Evolutionary conservation across 192 early-diverging fungal genomes (phyloP).

Genomic region (Gonapodya sp.): DNA sequence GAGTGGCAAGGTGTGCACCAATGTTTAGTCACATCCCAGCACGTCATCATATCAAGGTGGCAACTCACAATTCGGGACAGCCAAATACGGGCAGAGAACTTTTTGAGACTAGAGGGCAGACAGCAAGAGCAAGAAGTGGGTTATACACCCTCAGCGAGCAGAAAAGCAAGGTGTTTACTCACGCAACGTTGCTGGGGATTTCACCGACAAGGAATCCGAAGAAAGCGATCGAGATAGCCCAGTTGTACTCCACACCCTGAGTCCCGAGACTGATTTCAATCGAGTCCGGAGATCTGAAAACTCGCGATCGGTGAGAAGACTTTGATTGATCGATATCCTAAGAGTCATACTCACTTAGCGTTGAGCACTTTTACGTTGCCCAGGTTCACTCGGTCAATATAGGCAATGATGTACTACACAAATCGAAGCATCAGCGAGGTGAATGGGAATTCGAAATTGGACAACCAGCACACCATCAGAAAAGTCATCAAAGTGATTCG

Average conservation of each 20-base stretch:
- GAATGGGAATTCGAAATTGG: background rate
- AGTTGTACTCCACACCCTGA: background rate
- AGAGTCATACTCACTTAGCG: background rate
- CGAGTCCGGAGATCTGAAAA: background rate
- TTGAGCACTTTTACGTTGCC: constrained; percentile 1
- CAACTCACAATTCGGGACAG: background rate
- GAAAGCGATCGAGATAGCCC: background rate
- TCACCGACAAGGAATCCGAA: constrained; percentile 44
- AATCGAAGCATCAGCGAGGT: background rate
- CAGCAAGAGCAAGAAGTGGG: background rate
- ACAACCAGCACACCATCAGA: background rate
- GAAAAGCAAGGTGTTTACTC: background rate
- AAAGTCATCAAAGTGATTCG: background rate
- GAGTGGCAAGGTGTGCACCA: too few relatives aligned
- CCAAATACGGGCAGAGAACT: constrained; percentile 2
- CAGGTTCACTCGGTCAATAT: constrained; percentile 1
- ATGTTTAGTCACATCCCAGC: too few relatives aligned
- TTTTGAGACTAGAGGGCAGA: background rate
- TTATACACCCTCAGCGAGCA: background rate
- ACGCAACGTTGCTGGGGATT: constrained; percentile 60
- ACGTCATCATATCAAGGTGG: too few relatives aligned
- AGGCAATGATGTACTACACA: background rate
- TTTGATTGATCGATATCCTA: background rate
- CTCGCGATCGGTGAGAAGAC: background rate
- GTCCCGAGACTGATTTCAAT: background rate